Evolutionary conservation across 768 basidiomycete genomes (phyloP).

Genomic region (Cystofilobasidium capitatum): DNA sequence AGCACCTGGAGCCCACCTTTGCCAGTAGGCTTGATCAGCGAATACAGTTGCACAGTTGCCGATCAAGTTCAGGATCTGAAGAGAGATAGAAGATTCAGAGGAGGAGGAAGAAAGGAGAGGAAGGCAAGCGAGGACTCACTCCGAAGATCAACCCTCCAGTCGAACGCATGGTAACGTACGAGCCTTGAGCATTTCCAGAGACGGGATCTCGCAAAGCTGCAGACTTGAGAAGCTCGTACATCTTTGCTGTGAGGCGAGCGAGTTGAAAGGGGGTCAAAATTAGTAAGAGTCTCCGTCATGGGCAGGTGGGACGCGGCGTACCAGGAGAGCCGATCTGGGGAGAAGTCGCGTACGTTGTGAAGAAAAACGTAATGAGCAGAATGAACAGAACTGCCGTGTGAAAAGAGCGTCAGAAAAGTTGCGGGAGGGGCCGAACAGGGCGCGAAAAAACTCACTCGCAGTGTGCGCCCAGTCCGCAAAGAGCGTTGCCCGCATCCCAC

Average conservation of each 20-base stretch:
- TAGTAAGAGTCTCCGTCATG: no score
- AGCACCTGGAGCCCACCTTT: no score
- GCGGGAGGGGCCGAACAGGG: no score
- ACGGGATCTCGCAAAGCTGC: constrained; percentile 55
- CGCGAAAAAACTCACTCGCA: no score
- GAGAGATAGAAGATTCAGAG: no score
- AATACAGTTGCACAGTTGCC: constrained; percentile 56
- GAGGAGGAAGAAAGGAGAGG: no score
- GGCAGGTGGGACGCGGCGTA: no score
- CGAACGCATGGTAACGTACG: constrained; percentile 73
- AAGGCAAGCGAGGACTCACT: no score
- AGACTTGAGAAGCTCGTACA: constrained; percentile 67
- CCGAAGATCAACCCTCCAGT: constrained; percentile 70
- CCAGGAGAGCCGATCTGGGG: constrained; percentile 67
- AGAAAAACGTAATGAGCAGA: constrained; percentile 65
- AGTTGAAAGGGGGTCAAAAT: no score
- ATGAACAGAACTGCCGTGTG: constrained; percentile 78
- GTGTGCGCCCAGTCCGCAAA: no score
- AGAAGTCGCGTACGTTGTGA: constrained; percentile 76
- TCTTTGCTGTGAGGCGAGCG: constrained; percentile 55
- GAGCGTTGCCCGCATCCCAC: constrained; percentile 40
- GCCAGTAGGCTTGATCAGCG: constrained; percentile 8
- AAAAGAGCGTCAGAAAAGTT: no score
- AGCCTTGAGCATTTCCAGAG: constrained; percentile 70
- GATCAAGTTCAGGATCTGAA: no score